A percentile compares a stretch with the other conserved stretches of the same genome.
Conservation (phyloP, 2,329 filamentous ascomycete species). For the Trichoderma cornu-damae region DNA sequence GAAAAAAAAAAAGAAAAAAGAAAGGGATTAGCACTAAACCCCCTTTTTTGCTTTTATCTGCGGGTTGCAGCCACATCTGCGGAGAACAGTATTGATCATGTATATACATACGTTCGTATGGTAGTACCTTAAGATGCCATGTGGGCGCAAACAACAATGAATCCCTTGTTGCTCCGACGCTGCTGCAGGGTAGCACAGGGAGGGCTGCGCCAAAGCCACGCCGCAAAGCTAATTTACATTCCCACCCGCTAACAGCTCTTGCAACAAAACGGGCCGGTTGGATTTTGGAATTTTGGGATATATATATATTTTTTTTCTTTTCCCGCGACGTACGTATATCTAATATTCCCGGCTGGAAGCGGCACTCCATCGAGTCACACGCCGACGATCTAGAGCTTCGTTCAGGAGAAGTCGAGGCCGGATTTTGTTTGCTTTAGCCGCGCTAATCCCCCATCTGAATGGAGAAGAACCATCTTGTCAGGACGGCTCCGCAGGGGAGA, state of each 20-base stretch:
- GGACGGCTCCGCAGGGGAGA: neutral
- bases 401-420: neutral
- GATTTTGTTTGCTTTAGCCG: neutral
- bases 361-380: constrained; percentile 2
- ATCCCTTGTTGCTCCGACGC: no score
- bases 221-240: neutral
- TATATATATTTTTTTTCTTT: no score
- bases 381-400: neutral
- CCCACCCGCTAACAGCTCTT: neutral
- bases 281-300: no score
- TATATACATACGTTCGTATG: no score
- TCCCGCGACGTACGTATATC: no score
- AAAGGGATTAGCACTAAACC: no score
- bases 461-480: neutral
- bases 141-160: neutral
- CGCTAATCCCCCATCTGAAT: neutral
- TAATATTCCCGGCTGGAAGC: neutral
- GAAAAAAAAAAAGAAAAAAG: no score
- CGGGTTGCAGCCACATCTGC: no score
- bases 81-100: no score
- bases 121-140: no score
- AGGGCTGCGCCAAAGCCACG: neutral
- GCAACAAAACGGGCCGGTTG: neutral
- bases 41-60: no score
- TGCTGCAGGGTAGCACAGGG: neutral